Evolutionary conservation across 352 stramenopile genomes (phyloP).

Genomic region (Globisporangium irregulare): DNA sequence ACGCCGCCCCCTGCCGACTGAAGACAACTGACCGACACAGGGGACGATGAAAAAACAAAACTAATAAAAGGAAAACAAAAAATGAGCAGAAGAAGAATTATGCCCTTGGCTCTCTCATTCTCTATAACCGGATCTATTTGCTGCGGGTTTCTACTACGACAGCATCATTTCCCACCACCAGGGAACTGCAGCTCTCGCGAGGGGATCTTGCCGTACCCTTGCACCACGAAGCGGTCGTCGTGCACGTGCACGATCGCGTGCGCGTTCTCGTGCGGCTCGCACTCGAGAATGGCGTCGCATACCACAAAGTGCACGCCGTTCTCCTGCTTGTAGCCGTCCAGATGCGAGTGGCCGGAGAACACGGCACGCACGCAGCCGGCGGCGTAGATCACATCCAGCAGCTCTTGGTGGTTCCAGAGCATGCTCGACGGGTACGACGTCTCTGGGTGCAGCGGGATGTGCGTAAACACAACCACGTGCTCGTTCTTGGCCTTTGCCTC

Average conservation of each 20-base stretch:
- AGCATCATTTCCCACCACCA: not conserved
- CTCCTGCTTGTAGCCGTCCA: constrained; percentile 46
- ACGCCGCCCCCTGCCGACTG: not conserved
- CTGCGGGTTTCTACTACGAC: not conserved
- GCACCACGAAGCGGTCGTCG: constrained; percentile 43
- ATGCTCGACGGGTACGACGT: constrained; percentile 38
- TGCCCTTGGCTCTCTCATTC: too few species aligned
- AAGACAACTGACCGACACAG: too few species aligned
- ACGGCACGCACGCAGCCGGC: constrained; percentile 53
- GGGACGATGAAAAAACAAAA: constrained; percentile 1
- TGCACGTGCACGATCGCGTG: constrained; percentile 64
- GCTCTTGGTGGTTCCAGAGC: constrained; percentile 79
- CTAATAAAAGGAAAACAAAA: constrained; percentile 13
- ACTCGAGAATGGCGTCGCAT: constrained; percentile 70
- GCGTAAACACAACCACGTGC: constrained; percentile 71
- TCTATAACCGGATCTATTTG: not conserved
- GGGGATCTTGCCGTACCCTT: constrained; percentile 60
- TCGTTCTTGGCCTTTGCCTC: constrained; percentile 27
- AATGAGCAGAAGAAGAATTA: constrained; percentile 10
- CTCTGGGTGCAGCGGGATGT: constrained; percentile 61
- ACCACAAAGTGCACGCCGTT: constrained; percentile 67
- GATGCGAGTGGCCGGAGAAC: constrained; percentile 71
- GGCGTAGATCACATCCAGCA: constrained; percentile 45
- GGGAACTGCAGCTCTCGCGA: constrained; percentile 50
- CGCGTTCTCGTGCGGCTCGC: constrained; percentile 45